Base-by-base conservation (phyloP, 1,284 basidiomycete genomes). In the Ganoderma sinense region DNA sequence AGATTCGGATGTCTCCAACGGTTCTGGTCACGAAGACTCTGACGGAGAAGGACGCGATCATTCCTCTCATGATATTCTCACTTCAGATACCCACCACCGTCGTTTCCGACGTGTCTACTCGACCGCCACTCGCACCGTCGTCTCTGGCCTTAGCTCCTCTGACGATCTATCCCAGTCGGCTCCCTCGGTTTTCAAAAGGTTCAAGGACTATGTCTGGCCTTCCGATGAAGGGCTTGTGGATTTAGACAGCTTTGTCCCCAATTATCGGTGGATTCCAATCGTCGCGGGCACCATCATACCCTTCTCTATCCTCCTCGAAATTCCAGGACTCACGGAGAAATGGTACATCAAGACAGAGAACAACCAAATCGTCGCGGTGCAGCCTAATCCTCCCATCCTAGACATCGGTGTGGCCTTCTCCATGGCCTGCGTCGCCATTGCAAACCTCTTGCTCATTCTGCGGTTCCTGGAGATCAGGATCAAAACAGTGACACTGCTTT, bases 221-320 rank as follows among this genome's bases (percentile, higher is more conserved):
- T 43, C 69, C 13, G 74, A 75, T 14, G 71, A 76, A 31, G 63
- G 69, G 45, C 67, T 70, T 4, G 73, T 66, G 3, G 70, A 74
- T 43, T 48, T 78, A 5, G 78, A 77, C 43, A 69, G 64, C 26
- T 75, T 76, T 61, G 68, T 77, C 0, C 84, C 85, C 23, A 80
- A 82, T 62, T 90, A 90, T 74, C 88, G 91, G 18, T 80, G 79
- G 69, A 82, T 88, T 4, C 93, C 92, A 0, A 91, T 94, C 65
- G 71, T 94, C 26, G 88, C 90, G 11, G 94, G 93, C 10, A 82
- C 93, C 20, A 76, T 91, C 41, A 89, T 94, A 23, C 94, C 94
- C 0, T 94, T 95, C 75, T 87, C 89, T 18, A 94, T 96, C 69
- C 84, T 96, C 23, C 84, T 96, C 36, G 93, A 94, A 76, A 93